phyloP scores from a whole-genome alignment of 495 filamentous ascomycete genomes.

The Annulohypoxylon moriforme region DNA sequence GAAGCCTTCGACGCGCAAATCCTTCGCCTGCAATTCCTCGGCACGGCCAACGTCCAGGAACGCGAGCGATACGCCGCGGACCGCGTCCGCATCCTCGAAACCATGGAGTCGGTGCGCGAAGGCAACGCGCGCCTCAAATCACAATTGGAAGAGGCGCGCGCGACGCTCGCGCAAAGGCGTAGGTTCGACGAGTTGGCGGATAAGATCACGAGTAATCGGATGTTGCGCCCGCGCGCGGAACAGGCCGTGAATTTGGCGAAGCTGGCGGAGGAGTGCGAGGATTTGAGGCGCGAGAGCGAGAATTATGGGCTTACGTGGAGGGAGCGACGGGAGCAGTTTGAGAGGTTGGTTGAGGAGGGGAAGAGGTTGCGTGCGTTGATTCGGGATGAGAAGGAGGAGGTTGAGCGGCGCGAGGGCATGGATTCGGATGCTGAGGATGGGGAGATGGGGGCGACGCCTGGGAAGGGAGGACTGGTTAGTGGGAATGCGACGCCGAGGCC shows the following conservation, averaged over 20 bases:
- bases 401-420: constrained; percentile 78
- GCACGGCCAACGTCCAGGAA: constrained; percentile 84
- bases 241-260: constrained; percentile 81
- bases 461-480: constrained; percentile 51
- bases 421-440: constrained; percentile 81
- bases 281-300: constrained; percentile 84
- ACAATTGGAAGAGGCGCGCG: constrained; percentile 80
- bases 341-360: constrained; percentile 89
- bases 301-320: constrained; percentile 86
- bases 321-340: constrained; percentile 88
- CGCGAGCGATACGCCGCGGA: constrained; percentile 86
- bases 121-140: constrained; percentile 76
- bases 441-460: constrained; percentile 58
- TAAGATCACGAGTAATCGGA: constrained; percentile 83
- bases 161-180: constrained; percentile 80
- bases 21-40: constrained; percentile 86
- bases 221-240: constrained; percentile 84
- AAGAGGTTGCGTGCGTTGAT: constrained; percentile 86
- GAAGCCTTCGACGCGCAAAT: constrained; percentile 83
- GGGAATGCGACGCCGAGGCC: constrained; percentile 54
- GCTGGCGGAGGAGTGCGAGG: constrained; percentile 85
- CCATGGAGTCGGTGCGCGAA: constrained; percentile 79
- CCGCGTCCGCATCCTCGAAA: constrained; percentile 77
- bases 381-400: constrained; percentile 94
- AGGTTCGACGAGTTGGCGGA: constrained; percentile 87